These are phyloP conservation scores for Paraconiothyrium sp. DNA, from an alignment of 2,329 filamentous ascomycete species.

Conservation along the genomic window DNA sequence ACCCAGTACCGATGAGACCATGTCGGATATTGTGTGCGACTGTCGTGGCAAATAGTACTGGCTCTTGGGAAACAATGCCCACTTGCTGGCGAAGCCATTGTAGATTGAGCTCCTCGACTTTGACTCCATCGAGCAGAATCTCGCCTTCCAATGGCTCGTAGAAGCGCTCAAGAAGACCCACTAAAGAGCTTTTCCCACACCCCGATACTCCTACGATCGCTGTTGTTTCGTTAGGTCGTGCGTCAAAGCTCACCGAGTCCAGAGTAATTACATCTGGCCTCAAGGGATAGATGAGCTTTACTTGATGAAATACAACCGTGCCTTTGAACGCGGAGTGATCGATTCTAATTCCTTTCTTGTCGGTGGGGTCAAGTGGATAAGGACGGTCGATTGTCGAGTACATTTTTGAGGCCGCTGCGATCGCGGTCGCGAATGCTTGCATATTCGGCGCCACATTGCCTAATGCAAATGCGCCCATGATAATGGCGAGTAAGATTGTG, in stretches of 20 bases:
- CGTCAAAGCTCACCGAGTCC: slow-evolving; percentile 75
- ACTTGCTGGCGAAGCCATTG: not conserved
- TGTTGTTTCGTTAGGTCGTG: slow-evolving; percentile 88
- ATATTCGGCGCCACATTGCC: not conserved
- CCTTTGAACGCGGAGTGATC: slow-evolving; percentile 6
- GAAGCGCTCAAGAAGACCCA: slow-evolving; percentile 89
- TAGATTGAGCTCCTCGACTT: slow-evolving; percentile 56
- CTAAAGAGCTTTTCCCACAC: slow-evolving; percentile 89
- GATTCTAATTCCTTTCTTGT: not conserved
- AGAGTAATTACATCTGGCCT: slow-evolving; percentile 45
- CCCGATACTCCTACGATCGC: slow-evolving; percentile 86
- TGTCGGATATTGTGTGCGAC: slow-evolving; percentile 86
- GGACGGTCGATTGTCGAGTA: slow-evolving; percentile 6
- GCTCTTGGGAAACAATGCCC: slow-evolving; percentile 1
- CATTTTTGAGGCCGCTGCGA: slow-evolving; percentile 8
- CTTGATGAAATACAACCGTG: not conserved
- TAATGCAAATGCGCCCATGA: slow-evolving; percentile 9
- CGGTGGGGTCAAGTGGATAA: not conserved
- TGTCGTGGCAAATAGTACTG: slow-evolving; percentile 80
- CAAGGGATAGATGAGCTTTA: not conserved
- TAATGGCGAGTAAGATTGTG: not conserved
- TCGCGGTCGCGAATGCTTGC: slow-evolving; percentile 6
- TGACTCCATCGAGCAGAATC: slow-evolving; percentile 73
- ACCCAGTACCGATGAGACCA: slow-evolving; percentile 71
- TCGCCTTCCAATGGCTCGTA: slow-evolving; percentile 82